Conservation (phyloP, 2,329 filamentous ascomycete genomes). For the Claviceps africana region DNA sequence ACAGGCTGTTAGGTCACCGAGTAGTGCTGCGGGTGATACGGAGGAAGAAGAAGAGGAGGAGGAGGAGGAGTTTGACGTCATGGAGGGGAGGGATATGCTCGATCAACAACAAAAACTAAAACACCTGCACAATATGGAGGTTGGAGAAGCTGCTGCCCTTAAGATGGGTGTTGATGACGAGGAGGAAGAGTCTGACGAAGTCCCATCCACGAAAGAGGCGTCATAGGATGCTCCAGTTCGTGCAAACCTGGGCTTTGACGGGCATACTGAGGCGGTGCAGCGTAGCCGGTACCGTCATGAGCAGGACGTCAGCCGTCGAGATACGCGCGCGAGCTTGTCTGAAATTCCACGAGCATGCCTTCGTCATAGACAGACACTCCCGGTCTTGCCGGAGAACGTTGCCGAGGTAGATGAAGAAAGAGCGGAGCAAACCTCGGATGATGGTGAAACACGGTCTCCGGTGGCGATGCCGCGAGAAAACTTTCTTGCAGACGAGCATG, state of each 20-base stretch:
- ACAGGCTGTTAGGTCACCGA: constrained; percentile 13
- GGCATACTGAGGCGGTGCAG: not conserved
- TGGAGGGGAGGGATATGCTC: constrained; percentile 28
- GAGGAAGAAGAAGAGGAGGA: constrained; percentile 22
- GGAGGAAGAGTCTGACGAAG: constrained; percentile 22
- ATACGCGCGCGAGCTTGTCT: not conserved
- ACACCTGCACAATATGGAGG: constrained; percentile 45
- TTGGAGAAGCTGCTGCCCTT: constrained; percentile 41
- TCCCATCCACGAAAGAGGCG: constrained; percentile 13
- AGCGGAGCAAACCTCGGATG: not conserved
- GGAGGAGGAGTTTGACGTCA: constrained; percentile 30
- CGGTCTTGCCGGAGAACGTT: not conserved
- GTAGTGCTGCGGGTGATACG: constrained; percentile 26
- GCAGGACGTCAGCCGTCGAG: not conserved
- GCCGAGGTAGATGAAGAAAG: not conserved
- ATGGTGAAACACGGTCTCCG: not conserved
- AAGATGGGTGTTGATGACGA: constrained; percentile 25
- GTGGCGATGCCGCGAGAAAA: too few relatives aligned
- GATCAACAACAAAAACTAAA: constrained; percentile 34
- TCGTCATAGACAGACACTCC: too few relatives aligned
- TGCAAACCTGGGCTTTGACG: not conserved
- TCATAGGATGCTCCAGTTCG: constrained; percentile 18
- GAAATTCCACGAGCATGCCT: not conserved
- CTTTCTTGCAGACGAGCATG: not conserved
- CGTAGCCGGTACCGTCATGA: not conserved